Evolutionary conservation across 768 basidiomycete species (phyloP).

Genomic region (Hygrophoropsis aurantiaca): DNA sequence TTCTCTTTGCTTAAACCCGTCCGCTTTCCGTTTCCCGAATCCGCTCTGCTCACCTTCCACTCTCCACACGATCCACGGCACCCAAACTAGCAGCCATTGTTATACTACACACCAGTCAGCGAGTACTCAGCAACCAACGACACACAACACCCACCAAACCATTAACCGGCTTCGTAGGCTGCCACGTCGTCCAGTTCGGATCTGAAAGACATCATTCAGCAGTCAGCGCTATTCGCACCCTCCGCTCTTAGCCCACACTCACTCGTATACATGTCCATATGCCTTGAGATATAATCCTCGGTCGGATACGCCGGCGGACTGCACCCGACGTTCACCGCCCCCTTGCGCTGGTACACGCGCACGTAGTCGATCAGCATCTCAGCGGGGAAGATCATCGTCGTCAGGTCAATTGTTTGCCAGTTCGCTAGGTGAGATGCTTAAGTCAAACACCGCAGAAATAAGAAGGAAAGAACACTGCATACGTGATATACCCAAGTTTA

Average conservation of each 20-base stretch:
- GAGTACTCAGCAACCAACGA: not conserved
- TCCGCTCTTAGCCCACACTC: no score
- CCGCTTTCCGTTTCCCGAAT: no score
- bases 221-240: no score
- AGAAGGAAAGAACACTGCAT: conserved; percentile 18
- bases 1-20: no score
- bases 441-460: not conserved
- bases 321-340: conserved; percentile 46
- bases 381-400: conserved; percentile 48
- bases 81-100: conserved; percentile 5
- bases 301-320: conserved; percentile 50
- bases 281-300: conserved; percentile 41
- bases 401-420: conserved; percentile 60
- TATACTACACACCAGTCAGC: conserved; percentile 2
- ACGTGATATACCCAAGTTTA: conserved; percentile 66
- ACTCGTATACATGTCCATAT: conserved; percentile 61
- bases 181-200: conserved; percentile 44
- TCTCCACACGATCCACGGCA: no score
- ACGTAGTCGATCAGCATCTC: conserved; percentile 58
- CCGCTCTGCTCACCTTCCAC: no score
- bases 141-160: conserved; percentile 9
- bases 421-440: conserved; percentile 37
- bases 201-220: conserved; percentile 24
- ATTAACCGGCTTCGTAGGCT: conserved; percentile 42
- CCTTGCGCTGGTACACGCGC: conserved; percentile 55